Evolutionary conservation across 2,329 filamentous ascomycete genomes (phyloP).

Genomic region (Penicillium sp.): DNA sequence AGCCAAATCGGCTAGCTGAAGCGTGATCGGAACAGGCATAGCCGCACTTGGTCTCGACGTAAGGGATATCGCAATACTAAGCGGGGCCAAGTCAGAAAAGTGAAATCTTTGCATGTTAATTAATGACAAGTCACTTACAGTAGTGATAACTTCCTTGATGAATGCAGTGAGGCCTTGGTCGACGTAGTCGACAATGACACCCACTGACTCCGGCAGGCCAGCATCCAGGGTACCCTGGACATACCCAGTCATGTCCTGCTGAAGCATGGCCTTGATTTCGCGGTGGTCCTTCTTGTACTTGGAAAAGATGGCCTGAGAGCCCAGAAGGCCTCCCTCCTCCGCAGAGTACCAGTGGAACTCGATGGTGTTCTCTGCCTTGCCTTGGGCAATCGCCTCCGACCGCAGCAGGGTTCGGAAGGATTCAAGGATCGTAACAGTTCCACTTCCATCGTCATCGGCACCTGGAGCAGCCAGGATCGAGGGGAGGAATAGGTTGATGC

Average conservation of each 20-base stretch:
- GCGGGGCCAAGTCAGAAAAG: conserved; percentile 10
- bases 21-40: conserved; percentile 77
- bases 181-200: conserved; percentile 86
- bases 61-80: conserved; percentile 84
- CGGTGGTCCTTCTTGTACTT: conserved; percentile 71
- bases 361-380: conserved; percentile 77
- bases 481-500: conserved; percentile 88
- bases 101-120: neutral
- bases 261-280: conserved; percentile 92
- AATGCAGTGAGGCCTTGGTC: conserved; percentile 80
- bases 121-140: conserved; percentile 41
- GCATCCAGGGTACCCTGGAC: conserved; percentile 79
- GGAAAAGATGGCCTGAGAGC: conserved; percentile 85
- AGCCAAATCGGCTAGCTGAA: conserved; percentile 65
- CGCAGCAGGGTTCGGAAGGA: conserved; percentile 78
- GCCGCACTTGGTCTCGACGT: conserved; percentile 82
- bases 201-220: conserved; percentile 79
- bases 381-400: conserved; percentile 67
- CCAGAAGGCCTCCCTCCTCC: conserved; percentile 83
- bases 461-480: conserved; percentile 82
- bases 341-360: conserved; percentile 98
- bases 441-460: conserved; percentile 92
- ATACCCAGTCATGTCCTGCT: conserved; percentile 97
- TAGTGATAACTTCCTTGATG: conserved; percentile 82
- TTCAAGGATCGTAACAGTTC: conserved; percentile 92